Percentiles rank a stretch among this genome's conserved stretches.
These are phyloP conservation scores for Ampelocalamus luodianensis DNA, from an alignment of 176 grass and related monocot genomes.

Conservation along the genomic window DNA sequence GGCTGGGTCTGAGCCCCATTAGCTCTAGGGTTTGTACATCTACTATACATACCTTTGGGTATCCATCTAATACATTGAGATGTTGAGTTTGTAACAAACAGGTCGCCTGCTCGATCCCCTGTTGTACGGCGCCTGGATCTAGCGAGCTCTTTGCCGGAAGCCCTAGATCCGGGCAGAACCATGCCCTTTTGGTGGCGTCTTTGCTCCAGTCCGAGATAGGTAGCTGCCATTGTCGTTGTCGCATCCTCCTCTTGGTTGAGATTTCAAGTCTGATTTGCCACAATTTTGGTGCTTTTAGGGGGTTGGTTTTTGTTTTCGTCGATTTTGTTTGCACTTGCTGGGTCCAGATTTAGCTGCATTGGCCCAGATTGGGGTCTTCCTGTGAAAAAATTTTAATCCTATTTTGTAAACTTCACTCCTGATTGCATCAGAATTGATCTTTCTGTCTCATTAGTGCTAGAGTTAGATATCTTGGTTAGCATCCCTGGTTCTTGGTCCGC, in stretches of 20 bases:
- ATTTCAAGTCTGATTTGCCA: not conserved
- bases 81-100: too few species aligned
- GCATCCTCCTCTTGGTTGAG: not conserved
- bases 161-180: constrained; percentile 46
- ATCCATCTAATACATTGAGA: too few species aligned
- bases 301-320: not conserved
- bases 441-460: not conserved
- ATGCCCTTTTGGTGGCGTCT: not conserved
- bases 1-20: too few species aligned
- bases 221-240: not conserved
- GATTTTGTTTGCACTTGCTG: not conserved
- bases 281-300: constrained; percentile 6
- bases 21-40: too few species aligned
- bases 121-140: constrained; percentile 48
- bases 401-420: not conserved
- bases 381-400: not conserved
- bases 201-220: constrained; percentile 3
- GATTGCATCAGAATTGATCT: not conserved
- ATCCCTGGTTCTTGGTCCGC: not conserved
- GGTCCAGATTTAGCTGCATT: constrained; percentile 54
- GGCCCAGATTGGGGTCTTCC: not conserved
- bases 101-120: not conserved
- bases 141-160: constrained; percentile 22
- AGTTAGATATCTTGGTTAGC: constrained; percentile 1
- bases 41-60: too few species aligned